These are phyloP conservation scores for Pichia sp. DNA, from an alignment of 1,139 yeast genomes.

Conservation along the genomic window DNA sequence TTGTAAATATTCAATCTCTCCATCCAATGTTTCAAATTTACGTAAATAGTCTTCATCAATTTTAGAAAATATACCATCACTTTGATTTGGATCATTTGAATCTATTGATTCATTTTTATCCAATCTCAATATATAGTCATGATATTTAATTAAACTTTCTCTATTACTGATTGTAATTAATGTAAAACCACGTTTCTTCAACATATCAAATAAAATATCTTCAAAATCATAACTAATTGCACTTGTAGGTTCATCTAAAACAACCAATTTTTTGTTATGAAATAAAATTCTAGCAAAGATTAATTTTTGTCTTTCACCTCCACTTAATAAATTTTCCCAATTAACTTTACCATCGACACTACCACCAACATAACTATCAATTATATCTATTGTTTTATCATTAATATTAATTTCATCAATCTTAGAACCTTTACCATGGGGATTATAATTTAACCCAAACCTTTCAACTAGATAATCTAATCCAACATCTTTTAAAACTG, in stretches of 20 bases:
- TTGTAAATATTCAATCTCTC: constrained; percentile 58
- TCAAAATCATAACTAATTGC: constrained; percentile 92
- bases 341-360: constrained; percentile 25
- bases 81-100: constrained; percentile 34
- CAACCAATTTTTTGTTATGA: constrained; percentile 74
- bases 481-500: constrained; percentile 67
- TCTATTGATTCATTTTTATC: constrained; percentile 31
- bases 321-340: constrained; percentile 90
- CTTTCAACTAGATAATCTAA: constrained; percentile 67
- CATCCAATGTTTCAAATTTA: constrained; percentile 40
- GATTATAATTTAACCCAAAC: constrained; percentile 33
- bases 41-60: constrained; percentile 30
- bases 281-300: constrained; percentile 84
- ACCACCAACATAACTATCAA: constrained; percentile 24
- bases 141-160: constrained; percentile 80
- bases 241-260: constrained; percentile 88
- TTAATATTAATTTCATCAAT: constrained; percentile 25
- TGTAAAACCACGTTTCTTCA: constrained; percentile 66
- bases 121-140: constrained; percentile 56
- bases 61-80: constrained; percentile 31
- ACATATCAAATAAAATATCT: constrained; percentile 74
- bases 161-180: constrained; percentile 82
- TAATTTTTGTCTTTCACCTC: constrained; percentile 92
- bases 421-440: constrained; percentile 31
- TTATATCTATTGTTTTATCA: constrained; percentile 21